These are phyloP conservation scores for Lachnellula cervina DNA, from an alignment of 2,329 filamentous ascomycete species.

Conservation along the genomic window DNA sequence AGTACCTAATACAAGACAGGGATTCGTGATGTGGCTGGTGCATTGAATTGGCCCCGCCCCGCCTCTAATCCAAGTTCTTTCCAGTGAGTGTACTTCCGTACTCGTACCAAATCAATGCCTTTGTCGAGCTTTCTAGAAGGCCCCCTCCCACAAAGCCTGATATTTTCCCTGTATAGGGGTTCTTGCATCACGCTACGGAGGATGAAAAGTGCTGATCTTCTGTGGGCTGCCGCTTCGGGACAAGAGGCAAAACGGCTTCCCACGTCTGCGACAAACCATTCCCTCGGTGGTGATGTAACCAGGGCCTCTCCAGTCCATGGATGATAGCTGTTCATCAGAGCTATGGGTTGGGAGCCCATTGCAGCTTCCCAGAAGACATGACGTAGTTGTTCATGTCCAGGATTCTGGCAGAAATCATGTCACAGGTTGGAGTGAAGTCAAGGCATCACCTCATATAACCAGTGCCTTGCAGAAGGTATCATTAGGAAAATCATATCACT, in stretches of 20 bases:
- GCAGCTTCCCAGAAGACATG: constrained; percentile 12
- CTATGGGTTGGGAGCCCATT: constrained; percentile 6
- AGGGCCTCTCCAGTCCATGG: constrained; percentile 2
- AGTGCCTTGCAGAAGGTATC: neutral
- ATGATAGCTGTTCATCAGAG: neutral
- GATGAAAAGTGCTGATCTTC: neutral
- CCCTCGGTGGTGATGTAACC: constrained; percentile 12
- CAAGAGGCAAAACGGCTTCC: neutral
- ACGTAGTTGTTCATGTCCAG: constrained; percentile 9
- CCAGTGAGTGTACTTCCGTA: neutral
- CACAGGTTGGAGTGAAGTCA: neutral
- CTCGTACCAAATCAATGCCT: neutral
- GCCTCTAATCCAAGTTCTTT: neutral
- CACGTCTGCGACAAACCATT: neutral
- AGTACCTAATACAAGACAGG: neutral
- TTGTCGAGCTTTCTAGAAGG: neutral
- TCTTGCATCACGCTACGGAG: neutral
- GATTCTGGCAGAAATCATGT: neutral
- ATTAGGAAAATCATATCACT: constrained; percentile 2
- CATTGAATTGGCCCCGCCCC: neutral
- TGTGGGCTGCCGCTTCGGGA: neutral
- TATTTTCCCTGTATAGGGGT: constrained; percentile 12
- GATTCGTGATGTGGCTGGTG: constrained; percentile 7
- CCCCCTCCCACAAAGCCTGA: constrained; percentile 9
- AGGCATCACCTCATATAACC: constrained; percentile 2